Percentiles rank a stretch among this genome's conserved stretches.
Evolutionary conservation across 179 eudicot genomes (phyloP).

Genomic region (Actinidia arguta): DNA sequence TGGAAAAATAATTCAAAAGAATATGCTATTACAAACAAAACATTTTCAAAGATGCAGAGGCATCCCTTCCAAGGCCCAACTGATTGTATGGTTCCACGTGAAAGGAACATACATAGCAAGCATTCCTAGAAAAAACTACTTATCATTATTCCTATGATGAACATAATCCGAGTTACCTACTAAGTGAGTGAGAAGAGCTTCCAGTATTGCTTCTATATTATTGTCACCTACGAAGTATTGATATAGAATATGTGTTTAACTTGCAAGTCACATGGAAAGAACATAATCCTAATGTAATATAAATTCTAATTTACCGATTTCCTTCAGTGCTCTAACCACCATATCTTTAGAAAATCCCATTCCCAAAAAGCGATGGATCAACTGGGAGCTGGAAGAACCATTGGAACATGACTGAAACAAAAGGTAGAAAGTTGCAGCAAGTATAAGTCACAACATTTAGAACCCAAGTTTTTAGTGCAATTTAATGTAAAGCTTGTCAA

Average conservation of each 20-base stretch:
- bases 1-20: no score
- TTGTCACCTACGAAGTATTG: conserved; percentile 53
- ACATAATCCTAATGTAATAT: neutral
- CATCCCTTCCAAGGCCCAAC: no score
- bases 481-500: neutral
- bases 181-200: conserved; percentile 57
- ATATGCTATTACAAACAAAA: no score
- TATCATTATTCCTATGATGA: no score
- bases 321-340: conserved; percentile 63
- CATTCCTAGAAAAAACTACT: no score
- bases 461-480: neutral
- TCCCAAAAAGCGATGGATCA: conserved; percentile 54
- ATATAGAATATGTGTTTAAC: neutral
- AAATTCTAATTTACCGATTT: conserved; percentile 51
- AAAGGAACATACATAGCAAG: no score
- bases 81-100: no score
- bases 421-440: neutral
- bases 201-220: conserved; percentile 55
- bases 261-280: neutral
- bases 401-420: conserved; percentile 60
- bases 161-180: conserved; percentile 40
- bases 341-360: conserved; percentile 68
- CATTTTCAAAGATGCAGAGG: no score
- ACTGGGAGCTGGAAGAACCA: conserved; percentile 43
- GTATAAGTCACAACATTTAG: neutral